These are phyloP conservation scores for Brettanomyces sp. DNA, from an alignment of 805 yeast genomes.

Conservation along the genomic window DNA sequence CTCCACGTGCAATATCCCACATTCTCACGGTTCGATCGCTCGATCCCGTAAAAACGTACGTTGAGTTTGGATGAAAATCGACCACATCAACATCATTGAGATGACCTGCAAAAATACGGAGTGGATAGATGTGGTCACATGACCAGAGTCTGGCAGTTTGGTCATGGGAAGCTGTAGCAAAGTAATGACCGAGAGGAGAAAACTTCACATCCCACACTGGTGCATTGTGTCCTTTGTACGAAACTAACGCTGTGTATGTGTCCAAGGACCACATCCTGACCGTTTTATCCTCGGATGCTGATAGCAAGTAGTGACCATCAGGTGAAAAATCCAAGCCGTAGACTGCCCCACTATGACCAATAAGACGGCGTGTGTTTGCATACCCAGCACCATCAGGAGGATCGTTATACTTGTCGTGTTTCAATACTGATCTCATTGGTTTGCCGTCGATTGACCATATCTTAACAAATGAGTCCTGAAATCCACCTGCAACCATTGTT, in stretches of 20 bases:
- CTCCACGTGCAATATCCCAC: conserved; percentile 95
- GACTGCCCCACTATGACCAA: conserved; percentile 94
- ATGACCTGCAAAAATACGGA: conserved; percentile 95
- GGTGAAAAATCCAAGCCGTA: conserved; percentile 88
- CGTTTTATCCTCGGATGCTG: conserved; percentile 86
- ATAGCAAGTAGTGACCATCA: conserved; percentile 70
- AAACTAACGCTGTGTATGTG: conserved; percentile 77
- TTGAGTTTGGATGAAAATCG: conserved; percentile 92
- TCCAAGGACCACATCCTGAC: conserved; percentile 92
- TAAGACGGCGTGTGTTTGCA: conserved; percentile 37
- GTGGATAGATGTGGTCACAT: conserved; percentile 93
- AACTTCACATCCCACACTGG: conserved; percentile 97
- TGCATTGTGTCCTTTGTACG: conserved; percentile 93
- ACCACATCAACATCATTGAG: conserved; percentile 93
- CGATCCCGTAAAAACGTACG: conserved; percentile 90
- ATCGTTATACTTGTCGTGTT: conserved; percentile 41
- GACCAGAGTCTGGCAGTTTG: conserved; percentile 98
- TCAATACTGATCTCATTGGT: conserved; percentile 56
- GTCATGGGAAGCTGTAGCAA: conserved; percentile 96
- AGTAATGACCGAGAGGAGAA: conserved; percentile 93
- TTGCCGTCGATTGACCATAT: conserved; percentile 92
- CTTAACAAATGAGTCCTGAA: conserved; percentile 83
- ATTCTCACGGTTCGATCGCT: conserved; percentile 91
- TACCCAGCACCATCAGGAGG: conserved; percentile 23
- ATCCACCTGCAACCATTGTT: conserved; percentile 85